These are phyloP conservation scores for Pythium volutum DNA, from an alignment of 352 stramenopile species.

Conservation along the genomic window DNA sequence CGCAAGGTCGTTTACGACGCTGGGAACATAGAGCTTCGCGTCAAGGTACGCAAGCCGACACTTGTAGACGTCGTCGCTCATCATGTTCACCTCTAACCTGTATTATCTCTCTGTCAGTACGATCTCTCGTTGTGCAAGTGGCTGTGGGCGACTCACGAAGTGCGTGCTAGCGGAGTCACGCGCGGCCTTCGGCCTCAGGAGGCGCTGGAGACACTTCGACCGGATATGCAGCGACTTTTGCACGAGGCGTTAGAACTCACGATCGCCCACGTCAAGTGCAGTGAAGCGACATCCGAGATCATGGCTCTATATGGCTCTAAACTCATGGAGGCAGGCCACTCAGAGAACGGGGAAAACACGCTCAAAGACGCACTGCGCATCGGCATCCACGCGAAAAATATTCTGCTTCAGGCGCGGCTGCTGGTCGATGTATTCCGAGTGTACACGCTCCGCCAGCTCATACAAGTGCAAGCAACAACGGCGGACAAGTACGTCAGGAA, in stretches of 20 bases:
- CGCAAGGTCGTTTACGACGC: constrained; percentile 40
- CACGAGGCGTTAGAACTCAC: constrained; percentile 44
- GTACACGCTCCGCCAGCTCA: constrained; percentile 39
- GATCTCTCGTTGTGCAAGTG: constrained; percentile 68
- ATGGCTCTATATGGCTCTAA: constrained; percentile 67
- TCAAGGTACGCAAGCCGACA: constrained; percentile 36
- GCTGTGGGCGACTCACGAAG: constrained; percentile 61
- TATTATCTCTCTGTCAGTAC: constrained; percentile 35
- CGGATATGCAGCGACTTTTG: constrained; percentile 39
- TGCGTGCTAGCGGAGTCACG: constrained; percentile 2
- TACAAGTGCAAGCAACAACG: constrained; percentile 39
- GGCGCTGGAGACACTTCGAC: constrained; percentile 47
- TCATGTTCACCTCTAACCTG: background rate
- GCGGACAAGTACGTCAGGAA: constrained; percentile 71
- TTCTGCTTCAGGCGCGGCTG: constrained; percentile 63
- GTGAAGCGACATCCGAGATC: constrained; percentile 56
- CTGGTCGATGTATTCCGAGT: constrained; percentile 55
- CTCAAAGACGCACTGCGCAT: constrained; percentile 56
- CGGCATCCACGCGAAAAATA: constrained; percentile 59
- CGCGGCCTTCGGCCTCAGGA: constrained; percentile 8
- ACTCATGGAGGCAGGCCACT: constrained; percentile 36
- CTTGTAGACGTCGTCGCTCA: background rate
- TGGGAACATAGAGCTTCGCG: constrained; percentile 48
- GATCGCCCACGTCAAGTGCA: constrained; percentile 46
- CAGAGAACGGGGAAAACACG: constrained; percentile 54